These are phyloP conservation scores for Misopates orontium DNA, from an alignment of 257 asterid species.

Conservation along the genomic window DNA sequence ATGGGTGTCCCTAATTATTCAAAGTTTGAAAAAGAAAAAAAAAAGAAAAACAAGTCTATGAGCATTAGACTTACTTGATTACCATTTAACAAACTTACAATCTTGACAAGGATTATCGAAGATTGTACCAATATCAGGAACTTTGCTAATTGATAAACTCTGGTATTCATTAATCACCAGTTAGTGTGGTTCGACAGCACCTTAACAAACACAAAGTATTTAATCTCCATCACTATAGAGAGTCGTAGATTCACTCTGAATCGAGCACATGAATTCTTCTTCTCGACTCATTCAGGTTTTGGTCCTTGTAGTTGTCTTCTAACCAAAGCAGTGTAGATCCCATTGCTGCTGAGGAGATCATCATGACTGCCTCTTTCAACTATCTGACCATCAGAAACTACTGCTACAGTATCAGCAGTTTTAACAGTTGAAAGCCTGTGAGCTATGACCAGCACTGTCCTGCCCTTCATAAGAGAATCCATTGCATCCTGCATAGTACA, in stretches of 20 bases:
- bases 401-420: conserved; percentile 83
- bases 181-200: neutral
- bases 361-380: conserved; percentile 79
- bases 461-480: conserved; percentile 84
- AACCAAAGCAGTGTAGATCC: conserved; percentile 71
- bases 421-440: conserved; percentile 87
- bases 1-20: no score
- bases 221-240: no score
- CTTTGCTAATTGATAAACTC: neutral
- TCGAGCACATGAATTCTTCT: no score
- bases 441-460: conserved; percentile 87
- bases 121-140: no score
- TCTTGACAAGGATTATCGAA: no score
- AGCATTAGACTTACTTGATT: no score
- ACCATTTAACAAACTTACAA: no score
- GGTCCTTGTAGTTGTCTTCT: conserved; percentile 78
- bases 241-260: no score
- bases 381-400: conserved; percentile 74
- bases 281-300: conserved; percentile 33
- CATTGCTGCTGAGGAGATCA: conserved; percentile 58
- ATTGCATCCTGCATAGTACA: conserved; percentile 62
- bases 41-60: no score
- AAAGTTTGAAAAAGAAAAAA: no score
- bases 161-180: neutral
- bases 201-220: neutral